A percentile compares a stretch with the other conserved stretches of the same genome.
phyloP scores from a whole-genome alignment of 495 filamentous ascomycete species.

The Aspergillus indologenus region DNA sequence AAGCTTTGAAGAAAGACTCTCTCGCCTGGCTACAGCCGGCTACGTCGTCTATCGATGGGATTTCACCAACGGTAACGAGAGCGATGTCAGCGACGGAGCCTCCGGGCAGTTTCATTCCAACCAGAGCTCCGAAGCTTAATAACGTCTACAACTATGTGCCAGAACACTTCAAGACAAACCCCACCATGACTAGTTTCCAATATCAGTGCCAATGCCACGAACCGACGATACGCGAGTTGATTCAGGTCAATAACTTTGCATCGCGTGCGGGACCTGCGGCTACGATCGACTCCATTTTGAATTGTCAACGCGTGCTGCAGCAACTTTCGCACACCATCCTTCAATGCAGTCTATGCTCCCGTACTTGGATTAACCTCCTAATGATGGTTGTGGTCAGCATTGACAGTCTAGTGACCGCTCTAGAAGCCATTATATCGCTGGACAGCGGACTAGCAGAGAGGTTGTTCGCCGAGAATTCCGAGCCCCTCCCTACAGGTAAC shows the following conservation, averaged over 20 bases:
- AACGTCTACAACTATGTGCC: slow-evolving; percentile 8
- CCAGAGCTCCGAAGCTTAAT: background rate
- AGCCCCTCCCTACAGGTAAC: slow-evolving; percentile 5
- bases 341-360: slow-evolving; percentile 31
- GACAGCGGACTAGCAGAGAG: slow-evolving; percentile 19
- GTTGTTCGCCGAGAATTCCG: slow-evolving; percentile 15
- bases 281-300: slow-evolving; percentile 32
- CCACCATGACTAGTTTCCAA: background rate
- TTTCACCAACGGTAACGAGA: background rate
- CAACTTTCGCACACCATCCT: slow-evolving; percentile 31
- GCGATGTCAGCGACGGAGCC: background rate
- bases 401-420: slow-evolving; percentile 31
- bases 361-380: slow-evolving; percentile 28
- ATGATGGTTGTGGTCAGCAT: slow-evolving; percentile 35
- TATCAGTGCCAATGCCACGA: slow-evolving; percentile 26
- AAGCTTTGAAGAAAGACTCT: slow-evolving; percentile 7
- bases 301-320: slow-evolving; percentile 29
- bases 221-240: slow-evolving; percentile 18
- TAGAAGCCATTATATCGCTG: slow-evolving; percentile 23
- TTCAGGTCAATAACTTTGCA: slow-evolving; percentile 21
- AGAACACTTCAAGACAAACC: background rate
- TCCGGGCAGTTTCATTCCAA: background rate
- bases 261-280: slow-evolving; percentile 15
- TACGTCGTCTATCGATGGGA: slow-evolving; percentile 2
- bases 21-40: slow-evolving; percentile 16